Evolutionary conservation across 2,329 filamentous ascomycete genomes (phyloP).

Genomic region (Fusarium falciforme): DNA sequence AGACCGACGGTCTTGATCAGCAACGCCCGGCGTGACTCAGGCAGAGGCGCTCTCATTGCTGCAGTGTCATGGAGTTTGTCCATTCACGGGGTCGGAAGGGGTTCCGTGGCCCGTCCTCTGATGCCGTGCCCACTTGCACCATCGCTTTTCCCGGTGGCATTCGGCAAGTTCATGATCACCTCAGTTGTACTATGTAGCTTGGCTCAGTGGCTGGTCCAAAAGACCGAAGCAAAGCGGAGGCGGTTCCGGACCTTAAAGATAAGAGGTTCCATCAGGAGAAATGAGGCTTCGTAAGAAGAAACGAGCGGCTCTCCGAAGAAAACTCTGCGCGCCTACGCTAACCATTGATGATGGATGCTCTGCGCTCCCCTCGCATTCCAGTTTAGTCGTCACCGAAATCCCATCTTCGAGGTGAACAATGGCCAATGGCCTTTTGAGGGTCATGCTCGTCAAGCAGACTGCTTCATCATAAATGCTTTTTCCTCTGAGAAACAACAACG

Average conservation of each 20-base stretch:
- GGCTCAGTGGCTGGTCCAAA: not conserved
- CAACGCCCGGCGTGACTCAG: conserved; percentile 30
- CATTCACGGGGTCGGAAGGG: conserved; percentile 26
- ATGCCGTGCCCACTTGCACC: conserved; percentile 33
- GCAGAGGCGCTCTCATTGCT: conserved; percentile 1
- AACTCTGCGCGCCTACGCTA: conserved; percentile 9
- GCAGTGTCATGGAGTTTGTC: not conserved
- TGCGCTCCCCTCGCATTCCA: conserved; percentile 5
- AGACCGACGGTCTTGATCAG: conserved; percentile 24
- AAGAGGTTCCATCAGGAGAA: conserved; percentile 10
- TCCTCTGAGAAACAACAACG: not conserved
- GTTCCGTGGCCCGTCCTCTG: conserved; percentile 15
- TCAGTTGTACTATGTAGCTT: conserved; percentile 1
- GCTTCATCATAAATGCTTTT: not conserved
- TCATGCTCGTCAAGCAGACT: not conserved
- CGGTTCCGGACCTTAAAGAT: conserved; percentile 21
- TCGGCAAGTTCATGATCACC: conserved; percentile 16
- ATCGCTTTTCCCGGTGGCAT: not conserved
- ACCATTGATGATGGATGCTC: not conserved
- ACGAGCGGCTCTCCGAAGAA: conserved; percentile 18
- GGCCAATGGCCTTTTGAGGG: not conserved
- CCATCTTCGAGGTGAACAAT: not conserved
- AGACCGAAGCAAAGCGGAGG: conserved; percentile 11
- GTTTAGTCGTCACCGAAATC: not conserved
- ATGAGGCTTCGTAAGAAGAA: conserved; percentile 9